Conservation (phyloP, 371 early-diverging fungal species). For the Mucor sp. region DNA sequence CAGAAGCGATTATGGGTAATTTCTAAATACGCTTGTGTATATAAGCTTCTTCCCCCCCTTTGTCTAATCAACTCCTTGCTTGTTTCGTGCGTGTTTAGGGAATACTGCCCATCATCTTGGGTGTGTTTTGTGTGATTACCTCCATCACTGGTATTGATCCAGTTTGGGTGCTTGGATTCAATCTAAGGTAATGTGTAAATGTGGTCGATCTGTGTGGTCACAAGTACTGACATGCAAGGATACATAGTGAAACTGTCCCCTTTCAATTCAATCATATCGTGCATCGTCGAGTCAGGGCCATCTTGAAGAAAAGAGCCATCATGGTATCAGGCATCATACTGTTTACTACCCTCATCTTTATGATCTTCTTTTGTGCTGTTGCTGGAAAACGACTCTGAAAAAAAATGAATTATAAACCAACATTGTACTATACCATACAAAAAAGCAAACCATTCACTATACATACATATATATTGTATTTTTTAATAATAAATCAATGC, state of each 20-base stretch:
- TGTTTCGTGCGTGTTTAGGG: constrained; percentile 34
- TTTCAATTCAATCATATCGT: constrained; percentile 42
- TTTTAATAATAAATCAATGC: constrained; percentile 1
- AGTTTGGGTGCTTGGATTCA: constrained; percentile 43
- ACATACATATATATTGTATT: neutral
- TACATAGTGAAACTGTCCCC: constrained; percentile 43
- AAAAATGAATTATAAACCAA: constrained; percentile 9
- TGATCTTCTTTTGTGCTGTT: constrained; percentile 34
- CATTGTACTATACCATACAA: neutral
- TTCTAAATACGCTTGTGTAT: neutral
- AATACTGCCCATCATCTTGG: constrained; percentile 39
- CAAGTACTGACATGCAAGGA: neutral
- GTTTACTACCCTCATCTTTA: constrained; percentile 20
- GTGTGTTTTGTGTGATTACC: constrained; percentile 38
- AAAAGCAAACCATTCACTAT: neutral
- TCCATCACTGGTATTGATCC: constrained; percentile 48
- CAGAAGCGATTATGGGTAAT: constrained; percentile 60
- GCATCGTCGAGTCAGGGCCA: constrained; percentile 30
- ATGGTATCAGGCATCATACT: constrained; percentile 16
- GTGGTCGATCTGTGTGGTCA: neutral
- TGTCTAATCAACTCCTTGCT: neutral
- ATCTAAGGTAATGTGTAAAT: constrained; percentile 33
- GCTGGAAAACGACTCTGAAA: constrained; percentile 44
- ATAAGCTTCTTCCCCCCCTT: neutral
- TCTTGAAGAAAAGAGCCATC: constrained; percentile 28